Evolutionary conservation across 768 basidiomycete species (phyloP).

Genomic region (Fomitopsis pulvina): DNA sequence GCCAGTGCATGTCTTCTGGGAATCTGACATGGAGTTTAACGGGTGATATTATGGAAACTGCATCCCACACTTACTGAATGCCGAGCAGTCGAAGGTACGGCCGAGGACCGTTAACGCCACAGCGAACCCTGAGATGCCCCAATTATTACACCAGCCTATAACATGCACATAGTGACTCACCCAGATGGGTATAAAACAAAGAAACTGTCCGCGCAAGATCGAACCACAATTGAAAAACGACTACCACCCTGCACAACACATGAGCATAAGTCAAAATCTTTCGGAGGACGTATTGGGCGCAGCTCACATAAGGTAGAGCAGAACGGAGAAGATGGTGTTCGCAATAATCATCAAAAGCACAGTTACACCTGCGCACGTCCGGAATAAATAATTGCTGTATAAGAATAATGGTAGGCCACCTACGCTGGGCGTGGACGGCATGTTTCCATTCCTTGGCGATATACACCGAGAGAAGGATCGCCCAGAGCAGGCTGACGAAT

Average conservation of each 20-base stretch:
- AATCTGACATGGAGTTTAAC: slow-evolving; percentile 4
- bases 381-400: not conserved
- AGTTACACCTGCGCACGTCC: slow-evolving; percentile 11
- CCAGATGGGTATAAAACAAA: slow-evolving; percentile 16
- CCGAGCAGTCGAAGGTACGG: slow-evolving; percentile 14
- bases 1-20: slow-evolving; percentile 15
- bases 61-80: slow-evolving; percentile 19
- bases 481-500: slow-evolving; percentile 16
- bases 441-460: slow-evolving; percentile 17
- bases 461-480: slow-evolving; percentile 18
- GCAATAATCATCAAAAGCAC: slow-evolving; percentile 16
- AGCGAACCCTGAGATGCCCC: slow-evolving; percentile 10
- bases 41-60: not conserved
- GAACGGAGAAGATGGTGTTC: slow-evolving; percentile 15
- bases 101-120: slow-evolving; percentile 17
- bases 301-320: slow-evolving; percentile 23
- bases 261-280: not conserved
- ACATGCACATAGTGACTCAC: slow-evolving; percentile 6
- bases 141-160: not conserved
- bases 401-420: slow-evolving; percentile 1
- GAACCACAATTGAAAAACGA: slow-evolving; percentile 17
- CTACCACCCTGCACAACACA: slow-evolving; percentile 16
- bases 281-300: not conserved
- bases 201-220: slow-evolving; percentile 20
- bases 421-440: slow-evolving; percentile 16